Base-by-base conservation (phyloP, 495 filamentous ascomycete genomes). In the Penicillium goetzii region DNA sequence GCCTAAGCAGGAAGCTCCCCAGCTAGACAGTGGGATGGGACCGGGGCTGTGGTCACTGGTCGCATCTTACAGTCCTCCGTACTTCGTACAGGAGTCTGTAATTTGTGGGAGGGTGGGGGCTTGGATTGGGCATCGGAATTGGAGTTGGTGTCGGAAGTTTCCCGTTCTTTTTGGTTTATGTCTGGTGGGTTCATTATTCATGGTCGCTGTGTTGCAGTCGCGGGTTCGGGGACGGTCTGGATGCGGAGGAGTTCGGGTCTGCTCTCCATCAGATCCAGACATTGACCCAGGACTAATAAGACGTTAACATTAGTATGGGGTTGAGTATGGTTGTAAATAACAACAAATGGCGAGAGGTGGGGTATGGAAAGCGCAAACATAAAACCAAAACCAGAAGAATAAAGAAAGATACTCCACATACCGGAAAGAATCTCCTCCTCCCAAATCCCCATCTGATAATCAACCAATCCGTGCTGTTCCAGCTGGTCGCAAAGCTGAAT, bases 401-500 rank as follows among this genome's bases (percentile, higher is more conserved):
- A 25, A 19, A 11, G 5, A 14, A 12, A 28, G 30, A 55, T 10
- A 12, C 32, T 59, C 54, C 51, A 82, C 91, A 68, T 83, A 95
- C 92, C 83, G 56, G 83, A 84, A 51, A 97, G 83, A 66, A 99
- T 97, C 66, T 91, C 89, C 73, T 97, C 93, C 75, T 98, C 95
- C 86, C 91, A 94, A 50, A 98, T 91, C 4, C 95, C 95, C 79
- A 97, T 95, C 69, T 98, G 89, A 73, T 97, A 99, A 77, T 99
- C 95, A 8, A 99, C 94, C 28, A 99, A 78, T 17, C 95, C 95
- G 67, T 96, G 87, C 58, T 88, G 86, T 71, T 97, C 95, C 58
- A 99, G 83, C 40, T 83, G 83, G 73, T 99, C 94, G 72, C 93
- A 95, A 21, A 95, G 79, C 55, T 86, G 83, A 54, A 97, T 85